Base-by-base conservation (phyloP, 2,329 filamentous ascomycete genomes). In the Macrophomina pseudophaseolina region DNA sequence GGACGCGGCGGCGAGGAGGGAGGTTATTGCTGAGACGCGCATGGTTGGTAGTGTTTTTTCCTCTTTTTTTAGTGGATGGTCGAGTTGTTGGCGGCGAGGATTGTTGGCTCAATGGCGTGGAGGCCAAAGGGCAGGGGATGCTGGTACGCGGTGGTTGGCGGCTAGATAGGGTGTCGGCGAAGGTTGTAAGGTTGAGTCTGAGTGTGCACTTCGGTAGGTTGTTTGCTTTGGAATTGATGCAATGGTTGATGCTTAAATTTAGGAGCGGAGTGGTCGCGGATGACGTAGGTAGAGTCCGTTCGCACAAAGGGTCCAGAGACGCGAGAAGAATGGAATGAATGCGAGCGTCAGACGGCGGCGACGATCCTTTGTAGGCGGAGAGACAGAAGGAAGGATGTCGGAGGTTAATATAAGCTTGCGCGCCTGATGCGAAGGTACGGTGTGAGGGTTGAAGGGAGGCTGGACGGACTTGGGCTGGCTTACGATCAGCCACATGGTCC, bases 401-500 rank as follows among this genome's bases (percentile, higher is more conserved):
- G 58, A 49, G 58, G 7, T 38, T 49, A 62, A 62, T 49, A 35
- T 62, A 28, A 23, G 42, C 42, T 38, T 38, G 42, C 30, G 18
- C n/a, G 58, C 58, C 44, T 49, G n/a, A 49, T 23, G 32, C 16
- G n/a, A 44, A 48, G 42, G 30, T 11, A 30, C 28, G 8, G 46
- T 23, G 32, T 14, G 30, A n/a, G 30, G 16, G 30, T n/a, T 9
- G 23, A 49, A 49, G 44, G 58, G 58, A 62, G 58, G 58, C 16
- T 62, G 58, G 58, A 30, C 14, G 18, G 14, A 38, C 35, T 49
- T 49, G 42, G 42, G 58, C 35, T 62, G 58, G 58, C 58, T 62
- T 62, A 44, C 49, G 58, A 62, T 48, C 58, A 62, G 30, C 56
- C 40, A 48, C 56, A 60, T 42, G 58, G 58, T 42, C 58, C 58